Base-by-base conservation (phyloP, 345 rosid genomes). In the Euphorbia pulcherrima region DNA sequence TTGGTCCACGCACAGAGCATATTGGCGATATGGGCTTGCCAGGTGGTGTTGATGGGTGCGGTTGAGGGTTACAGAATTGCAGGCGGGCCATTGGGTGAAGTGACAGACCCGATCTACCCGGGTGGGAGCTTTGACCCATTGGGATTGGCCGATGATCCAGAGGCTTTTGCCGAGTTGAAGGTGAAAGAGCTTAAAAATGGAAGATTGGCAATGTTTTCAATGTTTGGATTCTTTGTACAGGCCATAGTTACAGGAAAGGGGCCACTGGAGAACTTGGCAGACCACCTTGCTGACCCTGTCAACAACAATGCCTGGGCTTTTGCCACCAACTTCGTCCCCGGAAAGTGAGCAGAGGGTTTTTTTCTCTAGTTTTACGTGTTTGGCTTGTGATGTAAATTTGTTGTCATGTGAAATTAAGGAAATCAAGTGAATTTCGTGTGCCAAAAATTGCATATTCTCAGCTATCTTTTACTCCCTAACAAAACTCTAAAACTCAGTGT, bases 301-400 rank as follows among this genome's bases (percentile, higher is more conserved):
- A 88, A 79, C 85, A 90, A 90, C 96, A 89, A 89, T 29, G 96
- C 96, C 44, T 89, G 96, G 96, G 85, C 96, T 10, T 89, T 75
- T 6, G 93, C 93, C 76, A 90, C 92, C 62, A 90, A 88, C 95
- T 91, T 86, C 61, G 92, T 83, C 58, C 96, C 93, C 67, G 96
- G 97, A 75, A 92, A 91, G 76, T 86, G 84, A 88, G 7, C 4
- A 33, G 37, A 33, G 52, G 6, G 14, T 8, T 2, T n/a, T 62
- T 54, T 9, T 6, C 6, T 40, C 5, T 46, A 55, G 56, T 30
- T 7, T 16, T 28, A 13, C 26, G 1, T 14, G 28, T 30, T 28
- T 62, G 41, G 10, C 14, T 28, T 60, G 46, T 53, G 47, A 59
- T 74, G 74, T 73, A 47, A 67, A 80, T 69, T 63, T 68, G 74